phyloP scores from a whole-genome alignment of 768 basidiomycete genomes.

The Zangia roseola region DNA sequence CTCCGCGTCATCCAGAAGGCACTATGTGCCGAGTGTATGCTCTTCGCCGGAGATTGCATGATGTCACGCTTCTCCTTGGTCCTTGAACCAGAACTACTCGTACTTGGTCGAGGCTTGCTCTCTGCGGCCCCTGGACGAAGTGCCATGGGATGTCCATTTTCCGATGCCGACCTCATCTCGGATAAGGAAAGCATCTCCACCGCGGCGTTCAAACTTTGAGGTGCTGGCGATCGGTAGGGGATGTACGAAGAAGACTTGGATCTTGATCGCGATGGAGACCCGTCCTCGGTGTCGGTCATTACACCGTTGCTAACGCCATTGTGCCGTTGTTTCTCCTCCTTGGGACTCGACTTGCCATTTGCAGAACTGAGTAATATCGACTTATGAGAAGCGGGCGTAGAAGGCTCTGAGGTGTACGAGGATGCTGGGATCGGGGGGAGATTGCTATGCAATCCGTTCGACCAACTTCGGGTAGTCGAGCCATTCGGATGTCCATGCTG shows the following conservation, averaged over 20 bases:
- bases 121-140: slow-evolving; percentile 20
- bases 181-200: slow-evolving; percentile 55
- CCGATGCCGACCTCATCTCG: slow-evolving; percentile 30
- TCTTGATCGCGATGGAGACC: slow-evolving; percentile 45
- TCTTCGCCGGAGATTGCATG: slow-evolving; percentile 46
- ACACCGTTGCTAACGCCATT: slow-evolving; percentile 28
- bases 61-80: slow-evolving; percentile 31
- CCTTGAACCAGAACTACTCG: slow-evolving; percentile 27
- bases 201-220: slow-evolving; percentile 73
- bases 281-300: slow-evolving; percentile 32
- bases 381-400: slow-evolving; percentile 54
- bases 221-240: slow-evolving; percentile 52
- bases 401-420: slow-evolving; percentile 61
- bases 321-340: slow-evolving; percentile 33
- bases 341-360: slow-evolving; percentile 33
- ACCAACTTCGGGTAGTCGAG: slow-evolving; percentile 27
- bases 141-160: slow-evolving; percentile 22
- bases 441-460: slow-evolving; percentile 35
- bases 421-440: slow-evolving; percentile 70
- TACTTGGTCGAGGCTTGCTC: slow-evolving; percentile 32
- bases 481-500: slow-evolving; percentile 27
- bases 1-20: slow-evolving; percentile 35
- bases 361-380: slow-evolving; percentile 34
- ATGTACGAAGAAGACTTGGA: slow-evolving; percentile 56
- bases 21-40: slow-evolving; percentile 38